These are phyloP conservation scores for Saccharomycopsis capsularis DNA, from an alignment of 805 yeast genomes.

Conservation along the genomic window DNA sequence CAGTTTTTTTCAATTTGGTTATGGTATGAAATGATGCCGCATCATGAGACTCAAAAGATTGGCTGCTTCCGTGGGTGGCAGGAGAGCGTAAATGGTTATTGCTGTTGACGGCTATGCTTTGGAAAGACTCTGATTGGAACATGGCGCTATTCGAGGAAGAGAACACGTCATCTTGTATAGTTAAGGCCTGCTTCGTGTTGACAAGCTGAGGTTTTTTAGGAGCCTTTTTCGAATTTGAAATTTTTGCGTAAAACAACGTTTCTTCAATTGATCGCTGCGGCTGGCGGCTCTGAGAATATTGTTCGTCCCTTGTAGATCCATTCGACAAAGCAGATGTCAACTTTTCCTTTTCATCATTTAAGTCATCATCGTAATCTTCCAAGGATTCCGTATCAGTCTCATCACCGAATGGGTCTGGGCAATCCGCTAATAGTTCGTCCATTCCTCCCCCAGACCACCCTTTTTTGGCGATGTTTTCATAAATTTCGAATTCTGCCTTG, in stretches of 20 bases:
- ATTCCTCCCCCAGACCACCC: constrained; percentile 87
- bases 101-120: too few relatives aligned
- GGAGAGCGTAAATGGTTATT: too few relatives aligned
- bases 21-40: too few relatives aligned
- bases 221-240: background rate
- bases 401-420: constrained; percentile 58
- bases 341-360: constrained; percentile 1
- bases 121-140: too few relatives aligned
- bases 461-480: constrained; percentile 73
- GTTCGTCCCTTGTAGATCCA: too few relatives aligned
- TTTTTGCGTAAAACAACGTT: background rate
- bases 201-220: constrained; percentile 2
- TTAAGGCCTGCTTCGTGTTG: constrained; percentile 10
- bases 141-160: background rate
- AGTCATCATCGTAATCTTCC: constrained; percentile 16
- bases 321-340: background rate
- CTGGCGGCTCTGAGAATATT: background rate
- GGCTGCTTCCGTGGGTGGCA: too few relatives aligned
- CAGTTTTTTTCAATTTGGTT: too few relatives aligned
- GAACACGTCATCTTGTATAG: constrained; percentile 3
- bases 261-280: background rate
- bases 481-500: constrained; percentile 73
- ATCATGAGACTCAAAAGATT: too few relatives aligned
- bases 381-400: constrained; percentile 21
- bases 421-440: constrained; percentile 55